Evolutionary conservation across 441 rosid genomes (phyloP), one percentile per base, ranked within the genome.

Genomic region (Erodium moschatum): DNA sequence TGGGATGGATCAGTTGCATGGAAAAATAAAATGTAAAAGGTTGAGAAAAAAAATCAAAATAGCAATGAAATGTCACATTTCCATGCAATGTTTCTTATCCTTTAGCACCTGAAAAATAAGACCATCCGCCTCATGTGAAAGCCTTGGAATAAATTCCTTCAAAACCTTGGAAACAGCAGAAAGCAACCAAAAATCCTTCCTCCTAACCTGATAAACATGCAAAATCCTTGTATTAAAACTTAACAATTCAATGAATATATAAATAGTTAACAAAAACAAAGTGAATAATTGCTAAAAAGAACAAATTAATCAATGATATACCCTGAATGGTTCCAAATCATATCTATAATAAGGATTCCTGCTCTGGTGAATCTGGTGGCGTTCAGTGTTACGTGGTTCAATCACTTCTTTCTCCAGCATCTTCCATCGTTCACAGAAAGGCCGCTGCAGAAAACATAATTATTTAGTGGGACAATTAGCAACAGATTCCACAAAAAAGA

Each of bases 111-210:
- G 99, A 84, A 96, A 96, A 69, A 96, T 89, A 69, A 95, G 89
- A 42, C 99, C 99, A 72, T 96, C 99, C 3, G 99, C 95, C 73
- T 92, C 98, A 82, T 96, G 99, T 16, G 99, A 92, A 70, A 96
- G 98, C 81, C 74, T 85, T 11, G 99, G 99, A 68, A 92, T 96
- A 78, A 92, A 92, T 70, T 89, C 98, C 79, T 85, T 92, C 73
- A 95, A 76, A 72, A 95, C 80, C 84, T 87, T 92, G 71, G 81
- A 84, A 58, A 88, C 97, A 21, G 97, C 82, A 77, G 98, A 89
- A 70, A 95, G 96, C 84, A 89, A 67, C 99, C 99, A 95, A 80
- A 95, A 95, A 73, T 89, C 99, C 81, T 95, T 95, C 81, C 96
- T 89, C 76, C 98, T 87, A 69, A 95, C 99, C 99, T 95, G 85